Percentiles rank a stretch among this genome's conserved stretches.
Evolutionary conservation across 345 rosid genomes (phyloP).

Genomic region (Gossypium longicalyx): DNA sequence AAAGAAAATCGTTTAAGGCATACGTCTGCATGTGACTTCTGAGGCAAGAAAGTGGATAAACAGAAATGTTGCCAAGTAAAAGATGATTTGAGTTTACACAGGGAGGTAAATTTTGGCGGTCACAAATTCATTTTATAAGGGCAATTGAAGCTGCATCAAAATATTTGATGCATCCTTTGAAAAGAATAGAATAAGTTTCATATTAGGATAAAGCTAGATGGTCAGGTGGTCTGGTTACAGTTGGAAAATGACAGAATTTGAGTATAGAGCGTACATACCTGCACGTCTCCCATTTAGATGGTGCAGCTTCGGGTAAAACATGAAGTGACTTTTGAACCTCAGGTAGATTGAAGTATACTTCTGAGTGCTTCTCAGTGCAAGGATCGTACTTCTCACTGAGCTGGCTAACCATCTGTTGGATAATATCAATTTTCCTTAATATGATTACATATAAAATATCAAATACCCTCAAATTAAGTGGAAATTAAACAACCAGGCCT

Average conservation of each 20-base stretch:
- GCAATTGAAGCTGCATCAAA: background rate
- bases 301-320: slow-evolving; percentile 57
- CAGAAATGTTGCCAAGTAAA: background rate
- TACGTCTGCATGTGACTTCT: background rate
- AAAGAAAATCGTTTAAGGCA: background rate
- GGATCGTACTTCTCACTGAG: slow-evolving; percentile 81
- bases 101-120: background rate
- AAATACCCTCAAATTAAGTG: background rate
- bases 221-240: background rate
- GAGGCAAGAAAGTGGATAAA: background rate
- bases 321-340: slow-evolving; percentile 82
- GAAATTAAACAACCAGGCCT: background rate
- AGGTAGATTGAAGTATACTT: slow-evolving; percentile 70
- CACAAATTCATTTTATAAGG: background rate
- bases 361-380: slow-evolving; percentile 82
- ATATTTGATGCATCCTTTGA: background rate
- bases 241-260: background rate
- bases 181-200: background rate
- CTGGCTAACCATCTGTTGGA: slow-evolving; percentile 46
- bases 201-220: background rate
- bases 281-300: slow-evolving; percentile 86
- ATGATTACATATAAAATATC: background rate
- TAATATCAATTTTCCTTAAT: slow-evolving; percentile 12
- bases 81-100: background rate
- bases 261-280: slow-evolving; percentile 36